Evolutionary conservation across 2,329 filamentous ascomycete genomes (phyloP), one percentile per base, ranked within the genome.

Genomic region (Exophiala sp.): DNA sequence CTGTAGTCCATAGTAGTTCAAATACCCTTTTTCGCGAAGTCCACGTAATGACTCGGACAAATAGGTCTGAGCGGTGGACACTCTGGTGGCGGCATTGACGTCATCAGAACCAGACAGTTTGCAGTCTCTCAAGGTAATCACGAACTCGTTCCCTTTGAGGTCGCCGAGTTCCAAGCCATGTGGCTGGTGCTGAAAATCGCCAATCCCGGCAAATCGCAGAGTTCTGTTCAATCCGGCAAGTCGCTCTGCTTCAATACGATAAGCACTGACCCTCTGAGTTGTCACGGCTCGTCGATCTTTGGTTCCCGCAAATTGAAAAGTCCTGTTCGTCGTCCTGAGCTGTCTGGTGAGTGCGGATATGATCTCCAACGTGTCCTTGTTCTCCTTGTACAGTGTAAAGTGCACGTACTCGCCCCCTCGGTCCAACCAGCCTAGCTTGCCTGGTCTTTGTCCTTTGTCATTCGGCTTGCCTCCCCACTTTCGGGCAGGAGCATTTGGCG

Each of bases 1-100:
- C 72, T 99, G 94, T n/a, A 97, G 83, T 7, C 94, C 94, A 66
- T 91, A 99, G 74, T 97, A 99, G 72, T 99, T 99, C 72, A 99
- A 85, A 76, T 95, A 99, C 2, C 94, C 94, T 41, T 86, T 80
- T 40, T 83, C 73, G 50, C 80, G 77, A 62, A 97, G 82, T 59
- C 86, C 82, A 39, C 80, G 75, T 47, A 96, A 74, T 1, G 89
- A 65, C 78, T 57, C 76, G 66, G 57, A 78, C 66, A 58, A 89
- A 75, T 32, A 82, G 74, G 5, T 75, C 68, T 71, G 61, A 72
- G 69, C 51, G 67, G 77, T 11, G 2, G 67, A 65, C 2, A 74
- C 52, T 24, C 70, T 73, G 55, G 69, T 69, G 44, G 55, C 64
- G 35, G 53, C 65, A 62, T 43, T 66, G 47, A 73, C 64, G n/a